Evolutionary conservation across 306 rosid genomes (phyloP), one percentile per base, ranked within the genome.

Genomic region (Mucuna pruriens): DNA sequence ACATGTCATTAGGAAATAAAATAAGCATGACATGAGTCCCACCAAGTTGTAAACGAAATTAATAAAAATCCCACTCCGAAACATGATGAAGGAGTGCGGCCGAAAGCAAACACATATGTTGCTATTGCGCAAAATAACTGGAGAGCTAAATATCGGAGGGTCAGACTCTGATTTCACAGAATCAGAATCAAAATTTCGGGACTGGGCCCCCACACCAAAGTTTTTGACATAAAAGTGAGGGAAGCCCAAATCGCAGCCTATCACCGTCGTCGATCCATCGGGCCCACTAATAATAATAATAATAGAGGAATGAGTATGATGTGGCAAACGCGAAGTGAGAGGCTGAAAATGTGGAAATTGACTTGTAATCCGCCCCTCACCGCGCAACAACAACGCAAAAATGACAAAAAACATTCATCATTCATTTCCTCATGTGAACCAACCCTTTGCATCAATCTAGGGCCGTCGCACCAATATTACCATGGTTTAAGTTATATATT

Each of bases 51-150:
- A 0, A 16, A 0, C 2, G 1, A 29, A 48, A 42, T 40, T 7
- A 40, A 71, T 71, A 71, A 45, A 74, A 74, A 74, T 74, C 76
- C 16, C 40, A 66, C 7, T 7, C 2, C 4, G 10, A 65, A 33
- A 0, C 26, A 55, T 40, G 74, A 77, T 63, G 74, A 71, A 48
- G 75, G 29, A 29, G 2, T 20, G 61, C 19, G 38, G 84, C 84
- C 84, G 81, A 84, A 84, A 84, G 82, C 82, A 48, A 79, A 46
- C 52, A 48, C 23, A 67, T 23, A 3, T 11, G 70, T 72, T 69
- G 69, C 25, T 58, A 52, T 74, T 74, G 81, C 68, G 74, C 81
- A 79, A 79, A 74, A 81, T 78, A 48, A 71, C 71, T 10, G 63
- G 62, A 77, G 82, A 71, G 31, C 69, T 65, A 26, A 55, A 15